Conservation (phyloP, 257 asterid species). For the Salvia splendens region DNA sequence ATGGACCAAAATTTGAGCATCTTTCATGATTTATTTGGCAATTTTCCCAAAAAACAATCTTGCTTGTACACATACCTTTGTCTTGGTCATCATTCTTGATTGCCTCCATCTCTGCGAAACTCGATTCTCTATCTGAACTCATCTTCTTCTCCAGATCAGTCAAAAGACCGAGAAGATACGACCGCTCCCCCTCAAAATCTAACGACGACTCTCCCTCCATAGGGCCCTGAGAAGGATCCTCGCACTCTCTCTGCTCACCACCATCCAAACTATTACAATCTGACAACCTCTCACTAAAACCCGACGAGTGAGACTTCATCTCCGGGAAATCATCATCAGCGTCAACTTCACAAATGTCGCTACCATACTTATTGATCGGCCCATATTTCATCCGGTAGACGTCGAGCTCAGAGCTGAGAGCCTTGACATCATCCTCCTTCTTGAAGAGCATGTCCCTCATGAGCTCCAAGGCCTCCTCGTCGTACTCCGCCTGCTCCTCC, state of each 20-base stretch:
- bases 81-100: slow-evolving; percentile 34
- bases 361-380: slow-evolving; percentile 44
- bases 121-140: slow-evolving; percentile 36
- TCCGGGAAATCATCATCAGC: slow-evolving; percentile 69
- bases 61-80: slow-evolving; percentile 37
- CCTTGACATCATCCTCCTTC: slow-evolving; percentile 70
- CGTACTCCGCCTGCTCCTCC: slow-evolving; percentile 96
- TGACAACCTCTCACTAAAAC: slow-evolving; percentile 47
- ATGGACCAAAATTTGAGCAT: no score
- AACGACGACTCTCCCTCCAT: slow-evolving; percentile 41
- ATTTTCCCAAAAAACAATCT: no score
- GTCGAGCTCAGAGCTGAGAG: slow-evolving; percentile 60
- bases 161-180: slow-evolving; percentile 52
- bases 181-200: slow-evolving; percentile 60
- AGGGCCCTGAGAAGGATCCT: slow-evolving; percentile 22
- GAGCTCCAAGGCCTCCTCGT: slow-evolving; percentile 71
- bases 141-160: slow-evolving; percentile 50
- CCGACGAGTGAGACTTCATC: slow-evolving; percentile 48
- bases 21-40: no score
- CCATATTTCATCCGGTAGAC: slow-evolving; percentile 60
- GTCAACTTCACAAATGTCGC: slow-evolving; percentile 69
- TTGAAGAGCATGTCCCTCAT: slow-evolving; percentile 59
- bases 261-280: slow-evolving; percentile 46
- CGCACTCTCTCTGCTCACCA: slow-evolving; percentile 35
- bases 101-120: slow-evolving; percentile 9